These are phyloP conservation scores for Berberis vulgaris DNA, from an alignment of 164 flowering plant species.

Conservation along the genomic window DNA sequence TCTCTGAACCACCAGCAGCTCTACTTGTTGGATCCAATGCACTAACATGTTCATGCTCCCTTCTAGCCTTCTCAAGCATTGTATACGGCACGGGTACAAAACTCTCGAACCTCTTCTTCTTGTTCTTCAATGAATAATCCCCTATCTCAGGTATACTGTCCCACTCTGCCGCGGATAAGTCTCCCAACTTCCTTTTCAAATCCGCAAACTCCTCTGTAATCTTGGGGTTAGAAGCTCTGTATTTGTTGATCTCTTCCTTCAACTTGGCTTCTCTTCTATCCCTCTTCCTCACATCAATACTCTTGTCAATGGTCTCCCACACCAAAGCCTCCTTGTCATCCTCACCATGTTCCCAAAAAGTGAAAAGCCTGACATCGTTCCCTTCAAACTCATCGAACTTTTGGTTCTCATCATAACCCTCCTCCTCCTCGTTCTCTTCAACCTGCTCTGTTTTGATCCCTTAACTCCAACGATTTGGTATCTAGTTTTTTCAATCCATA, in stretches of 20 bases:
- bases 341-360: constrained; percentile 87
- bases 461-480: too few species aligned
- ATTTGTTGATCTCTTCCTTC: constrained; percentile 91
- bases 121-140: constrained; percentile 73
- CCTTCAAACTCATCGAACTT: constrained; percentile 98
- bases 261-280: constrained; percentile 85
- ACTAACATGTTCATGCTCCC: constrained; percentile 82
- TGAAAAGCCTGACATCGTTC: constrained; percentile 88
- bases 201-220: constrained; percentile 93
- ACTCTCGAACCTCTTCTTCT: constrained; percentile 90
- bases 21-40: constrained; percentile 88
- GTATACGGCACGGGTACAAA: constrained; percentile 95
- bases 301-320: constrained; percentile 82
- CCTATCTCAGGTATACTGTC: constrained; percentile 93
- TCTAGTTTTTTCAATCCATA: too few species aligned
- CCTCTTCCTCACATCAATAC: constrained; percentile 89
- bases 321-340: constrained; percentile 93
- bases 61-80: constrained; percentile 81
- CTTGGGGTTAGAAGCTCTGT: constrained; percentile 83
- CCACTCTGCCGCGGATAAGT: constrained; percentile 67
- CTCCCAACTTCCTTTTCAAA: constrained; percentile 70
- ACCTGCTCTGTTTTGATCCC: too few species aligned
- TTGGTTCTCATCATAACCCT: constrained; percentile 96
- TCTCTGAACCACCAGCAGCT: constrained; percentile 76
- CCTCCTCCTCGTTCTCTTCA: constrained; percentile 70